These are phyloP conservation scores for Colletotrichum sojae DNA, from an alignment of 2,329 filamentous ascomycete species.

Conservation along the genomic window DNA sequence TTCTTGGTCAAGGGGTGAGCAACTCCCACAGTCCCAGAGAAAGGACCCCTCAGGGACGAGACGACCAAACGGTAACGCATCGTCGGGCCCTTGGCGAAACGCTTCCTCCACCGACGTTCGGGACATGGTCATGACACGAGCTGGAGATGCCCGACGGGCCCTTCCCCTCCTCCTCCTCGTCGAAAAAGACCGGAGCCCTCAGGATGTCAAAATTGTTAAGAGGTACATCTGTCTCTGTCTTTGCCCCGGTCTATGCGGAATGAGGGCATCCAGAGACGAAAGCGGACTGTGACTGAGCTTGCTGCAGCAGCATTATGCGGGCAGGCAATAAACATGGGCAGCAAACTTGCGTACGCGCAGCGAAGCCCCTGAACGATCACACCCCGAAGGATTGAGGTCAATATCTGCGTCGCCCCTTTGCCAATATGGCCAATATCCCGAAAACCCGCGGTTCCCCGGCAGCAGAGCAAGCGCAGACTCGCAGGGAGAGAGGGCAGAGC, in stretches of 20 bases:
- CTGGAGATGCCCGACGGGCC: background rate
- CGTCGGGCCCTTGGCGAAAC: conserved; percentile 17
- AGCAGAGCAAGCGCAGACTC: too few relatives aligned
- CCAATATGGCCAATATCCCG: too few relatives aligned
- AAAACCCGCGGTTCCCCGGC: too few relatives aligned
- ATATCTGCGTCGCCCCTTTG: background rate
- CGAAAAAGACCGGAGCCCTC: too few relatives aligned
- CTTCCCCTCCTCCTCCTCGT: too few relatives aligned
- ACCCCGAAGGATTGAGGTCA: conserved; percentile 7
- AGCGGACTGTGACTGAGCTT: too few relatives aligned
- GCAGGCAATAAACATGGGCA: conserved; percentile 17
- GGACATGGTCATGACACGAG: background rate
- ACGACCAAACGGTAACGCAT: background rate
- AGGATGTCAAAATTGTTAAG: conserved; percentile 31
- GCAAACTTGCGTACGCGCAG: conserved; percentile 2
- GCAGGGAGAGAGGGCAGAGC: too few relatives aligned
- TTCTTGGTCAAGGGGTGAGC: conserved; percentile 4
- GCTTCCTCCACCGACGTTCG: conserved; percentile 1
- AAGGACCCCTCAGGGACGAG: background rate
- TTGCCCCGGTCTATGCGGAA: background rate
- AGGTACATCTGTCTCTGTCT: conserved; percentile 16
- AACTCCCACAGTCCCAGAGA: background rate
- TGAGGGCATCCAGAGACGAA: too few relatives aligned
- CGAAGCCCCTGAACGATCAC: conserved; percentile 31
- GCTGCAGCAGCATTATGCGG: too few relatives aligned